Evolutionary conservation across 108 stramenopile species (phyloP), one percentile per base, ranked within the genome.

Genomic region (Mayamaea pseudoterrestris): DNA sequence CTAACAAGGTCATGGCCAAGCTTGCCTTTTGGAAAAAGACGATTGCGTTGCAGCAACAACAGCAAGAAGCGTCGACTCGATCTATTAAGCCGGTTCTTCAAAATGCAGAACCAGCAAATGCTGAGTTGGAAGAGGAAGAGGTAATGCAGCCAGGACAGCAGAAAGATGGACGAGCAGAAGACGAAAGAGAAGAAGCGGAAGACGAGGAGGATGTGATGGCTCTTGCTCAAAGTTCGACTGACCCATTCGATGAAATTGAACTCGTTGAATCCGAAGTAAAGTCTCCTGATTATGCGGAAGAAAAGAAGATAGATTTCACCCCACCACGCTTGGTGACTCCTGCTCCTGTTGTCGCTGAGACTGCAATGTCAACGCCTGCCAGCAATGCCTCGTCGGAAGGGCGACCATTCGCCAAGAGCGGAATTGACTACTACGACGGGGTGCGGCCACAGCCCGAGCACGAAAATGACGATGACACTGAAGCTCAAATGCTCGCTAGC

Each of bases 361-460:
- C 41, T 42, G 41, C 41, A 14, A 14, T 8, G 13, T 42, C 26
- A 4, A 44, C 44, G 18, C 3, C 5, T 22, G 36, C 22, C 7
- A 40, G 41, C 47, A 41, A 41, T 26, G 28, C 7, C 16, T 21
- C 1, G 11, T 4, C 4, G 18, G 21, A 21, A 21, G 44, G 26
- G 5, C 24, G 26, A 44, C 32, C 28, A 42, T 78, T 82, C 47
- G 37, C 53, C n/a, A 45, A 42, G 13, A 69, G 61, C 43, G 79
- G 79, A 8, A 70, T 68, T 32, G 67, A 61, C 27, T 82, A 77
- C 35, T 82, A 82, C 39, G 76, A 82, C 66, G 70, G 60, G 5
- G 67, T 72, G 5, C 63, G 66, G 1, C 62, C 37, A 44, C 60
- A 71, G 0, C 27, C 24, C 27, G 28, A 41, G 0, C 43, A 50